A percentile compares a stretch with the other conserved stretches of the same genome.
These are phyloP conservation scores for Bombardia bombarda DNA, from an alignment of 495 filamentous ascomycete species.

Conservation along the genomic window DNA sequence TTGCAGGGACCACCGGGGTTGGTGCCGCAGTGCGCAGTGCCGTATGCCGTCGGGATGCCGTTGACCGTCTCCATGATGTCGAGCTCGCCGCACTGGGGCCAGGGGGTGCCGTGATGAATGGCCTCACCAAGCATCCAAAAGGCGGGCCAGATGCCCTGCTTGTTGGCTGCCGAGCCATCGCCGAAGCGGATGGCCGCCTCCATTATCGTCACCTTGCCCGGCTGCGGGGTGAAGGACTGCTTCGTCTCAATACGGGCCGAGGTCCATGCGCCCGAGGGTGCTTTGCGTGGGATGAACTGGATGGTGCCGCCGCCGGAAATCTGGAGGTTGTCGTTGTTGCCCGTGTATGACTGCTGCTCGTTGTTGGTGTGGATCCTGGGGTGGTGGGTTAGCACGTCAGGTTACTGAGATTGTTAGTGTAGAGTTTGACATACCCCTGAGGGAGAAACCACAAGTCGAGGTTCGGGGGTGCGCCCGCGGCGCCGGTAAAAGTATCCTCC, in stretches of 20 bases:
- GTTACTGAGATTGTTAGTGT: neutral
- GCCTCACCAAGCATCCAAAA: constrained; percentile 46
- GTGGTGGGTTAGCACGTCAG: neutral
- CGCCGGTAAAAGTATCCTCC: constrained; percentile 20
- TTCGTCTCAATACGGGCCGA: constrained; percentile 42
- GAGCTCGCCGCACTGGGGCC: constrained; percentile 44
- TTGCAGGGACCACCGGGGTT: constrained; percentile 35
- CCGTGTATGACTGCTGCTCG: constrained; percentile 36
- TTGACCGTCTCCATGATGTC: constrained; percentile 47
- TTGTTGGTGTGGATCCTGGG: constrained; percentile 33
- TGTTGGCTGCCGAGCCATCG: constrained; percentile 14
- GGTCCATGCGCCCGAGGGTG: constrained; percentile 33
- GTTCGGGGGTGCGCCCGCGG: constrained; percentile 14
- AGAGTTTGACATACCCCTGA: constrained; percentile 15
- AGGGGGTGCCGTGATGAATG: constrained; percentile 40
- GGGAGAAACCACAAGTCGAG: constrained; percentile 29
- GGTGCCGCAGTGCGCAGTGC: constrained; percentile 42
- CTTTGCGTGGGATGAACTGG: constrained; percentile 36
- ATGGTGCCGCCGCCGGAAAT: constrained; percentile 38
- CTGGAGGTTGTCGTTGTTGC: constrained; percentile 35
- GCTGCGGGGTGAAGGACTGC: constrained; percentile 29
- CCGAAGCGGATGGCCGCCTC: constrained; percentile 37
- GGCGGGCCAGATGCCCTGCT: constrained; percentile 47
- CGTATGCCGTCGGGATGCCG: constrained; percentile 34
- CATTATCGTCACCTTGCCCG: constrained; percentile 32